These are phyloP conservation scores for Candida xyloterini DNA, from an alignment of 805 yeast genomes.

Conservation along the genomic window DNA sequence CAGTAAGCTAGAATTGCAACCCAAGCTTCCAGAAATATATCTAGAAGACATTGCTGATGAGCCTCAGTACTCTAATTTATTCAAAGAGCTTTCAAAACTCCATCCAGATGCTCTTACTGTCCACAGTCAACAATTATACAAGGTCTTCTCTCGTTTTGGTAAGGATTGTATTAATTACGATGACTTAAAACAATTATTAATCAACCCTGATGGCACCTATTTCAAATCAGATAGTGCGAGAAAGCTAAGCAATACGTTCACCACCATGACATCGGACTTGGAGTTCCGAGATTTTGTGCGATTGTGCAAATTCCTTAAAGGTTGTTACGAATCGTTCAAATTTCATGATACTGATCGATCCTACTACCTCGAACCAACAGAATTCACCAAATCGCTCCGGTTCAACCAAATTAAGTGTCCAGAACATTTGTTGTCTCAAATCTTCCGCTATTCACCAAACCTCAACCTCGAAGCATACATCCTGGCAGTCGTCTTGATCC, in stretches of 20 bases:
- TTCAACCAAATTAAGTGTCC: constrained; percentile 26
- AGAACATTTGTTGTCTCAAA: constrained; percentile 17
- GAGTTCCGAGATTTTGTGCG: constrained; percentile 29
- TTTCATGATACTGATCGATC: constrained; percentile 30
- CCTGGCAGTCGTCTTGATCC: constrained; percentile 27
- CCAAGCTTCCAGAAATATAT: constrained; percentile 20
- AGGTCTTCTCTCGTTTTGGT: constrained; percentile 18
- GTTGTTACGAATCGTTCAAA: constrained; percentile 31
- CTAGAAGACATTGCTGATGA: constrained; percentile 11
- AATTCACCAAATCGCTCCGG: constrained; percentile 27
- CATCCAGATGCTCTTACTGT: constrained; percentile 21
- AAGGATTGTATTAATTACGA: constrained; percentile 16
- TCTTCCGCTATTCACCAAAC: constrained; percentile 20
- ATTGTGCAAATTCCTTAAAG: constrained; percentile 30
- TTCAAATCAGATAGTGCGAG: constrained; percentile 21
- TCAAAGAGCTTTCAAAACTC: constrained; percentile 13
- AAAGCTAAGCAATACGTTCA: constrained; percentile 22
- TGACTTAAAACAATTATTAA: constrained; percentile 17
- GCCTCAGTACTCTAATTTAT: constrained; percentile 11
- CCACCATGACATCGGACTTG: constrained; percentile 14
- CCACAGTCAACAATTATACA: constrained; percentile 21
- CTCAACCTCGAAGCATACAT: constrained; percentile 29
- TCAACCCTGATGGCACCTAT: constrained; percentile 24
- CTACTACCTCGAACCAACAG: constrained; percentile 26
- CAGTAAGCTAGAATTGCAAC: constrained; percentile 5